Evolutionary conservation across 805 yeast species (phyloP), one percentile per base, ranked within the genome.

Genomic region (Ogataea pignaliae): DNA sequence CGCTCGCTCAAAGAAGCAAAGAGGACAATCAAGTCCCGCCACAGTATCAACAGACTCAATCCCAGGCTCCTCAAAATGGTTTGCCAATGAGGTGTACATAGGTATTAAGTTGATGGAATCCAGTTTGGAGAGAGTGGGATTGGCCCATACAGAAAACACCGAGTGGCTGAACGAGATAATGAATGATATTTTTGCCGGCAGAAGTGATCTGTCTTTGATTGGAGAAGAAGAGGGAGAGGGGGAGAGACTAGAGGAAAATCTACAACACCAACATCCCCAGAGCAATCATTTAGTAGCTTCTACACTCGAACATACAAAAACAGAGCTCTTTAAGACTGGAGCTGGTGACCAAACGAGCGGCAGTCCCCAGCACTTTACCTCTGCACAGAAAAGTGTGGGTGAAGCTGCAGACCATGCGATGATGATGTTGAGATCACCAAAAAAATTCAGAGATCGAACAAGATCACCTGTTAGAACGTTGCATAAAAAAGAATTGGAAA

Each of bases 11-110:
- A 51, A 40, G 37, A 47, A 48, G 40, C 26, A 21, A 21, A 46
- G 44, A 29, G 47, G 41, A 15, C 44, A 42, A 12, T 18, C 43
- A 3, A 39, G 42, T 14, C 38, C 47, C 10, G 41, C 44, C 3
- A 42, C 38, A 16, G 40, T 46, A 7, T 42, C 51, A 8, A 45
- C 54, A 10, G 44, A 32, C 3, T 36, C 46, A 12, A 45, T 63
- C 7, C 67, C 67, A 1, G 67, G 67, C 6, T 61, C 61, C 38
- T 54, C 66, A 5, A 61, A 61, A 44, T 63, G 67, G 67, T 53
- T 62, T 38, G 63, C 63, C 10, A 54, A 56, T 30, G 66, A 62
- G 43, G 55, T 59, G 9, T 48, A 51, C 29, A 46, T 55, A 14
- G 60, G 58, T 29, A 57, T 53, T 26, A 54, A 55, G 36, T 26